phyloP scores from a whole-genome alignment of 2,329 filamentous ascomycete genomes.

The Alternaria sp. region DNA sequence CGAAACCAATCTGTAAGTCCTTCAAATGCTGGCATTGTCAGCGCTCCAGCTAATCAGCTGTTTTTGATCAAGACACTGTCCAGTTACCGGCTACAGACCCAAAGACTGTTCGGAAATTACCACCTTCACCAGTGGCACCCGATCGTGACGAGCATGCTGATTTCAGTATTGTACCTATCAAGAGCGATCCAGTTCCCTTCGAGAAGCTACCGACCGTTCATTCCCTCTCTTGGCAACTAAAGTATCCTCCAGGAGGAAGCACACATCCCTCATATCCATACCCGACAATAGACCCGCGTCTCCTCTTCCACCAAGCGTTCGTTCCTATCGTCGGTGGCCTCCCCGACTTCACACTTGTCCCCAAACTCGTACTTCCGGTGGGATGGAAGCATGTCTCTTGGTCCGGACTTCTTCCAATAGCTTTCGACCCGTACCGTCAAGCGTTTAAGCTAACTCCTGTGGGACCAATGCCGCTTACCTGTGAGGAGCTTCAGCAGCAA shows the following conservation, averaged over 20 bases:
- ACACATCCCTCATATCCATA: slow-evolving; percentile 31
- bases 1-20: neutral
- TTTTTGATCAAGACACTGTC: neutral
- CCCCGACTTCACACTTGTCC: slow-evolving; percentile 12
- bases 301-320: slow-evolving; percentile 19
- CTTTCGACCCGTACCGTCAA: slow-evolving; percentile 27
- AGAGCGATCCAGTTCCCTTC: slow-evolving; percentile 2
- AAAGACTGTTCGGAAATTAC: neutral
- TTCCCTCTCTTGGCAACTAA: slow-evolving; percentile 20
- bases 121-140: too few species aligned
- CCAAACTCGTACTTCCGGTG: slow-evolving; percentile 15
- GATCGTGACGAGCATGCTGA: neutral
- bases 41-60: neutral
- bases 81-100: neutral
- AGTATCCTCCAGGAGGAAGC: slow-evolving; percentile 28
- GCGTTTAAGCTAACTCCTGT: slow-evolving; percentile 32
- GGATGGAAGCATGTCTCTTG: slow-evolving; percentile 27
- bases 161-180: slow-evolving; percentile 2
- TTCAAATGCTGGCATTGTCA: accelerated
- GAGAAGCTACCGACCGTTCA: slow-evolving; percentile 11
- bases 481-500: slow-evolving; percentile 28
- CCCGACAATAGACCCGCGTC: slow-evolving; percentile 19
- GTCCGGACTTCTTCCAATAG: slow-evolving; percentile 26
- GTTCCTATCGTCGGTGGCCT: slow-evolving; percentile 26
- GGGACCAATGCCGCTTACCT: slow-evolving; percentile 26